Percentiles rank a stretch among this genome's conserved stretches.
phyloP scores from a whole-genome alignment of 768 basidiomycete genomes.

The Tylopilus subfusipes region DNA sequence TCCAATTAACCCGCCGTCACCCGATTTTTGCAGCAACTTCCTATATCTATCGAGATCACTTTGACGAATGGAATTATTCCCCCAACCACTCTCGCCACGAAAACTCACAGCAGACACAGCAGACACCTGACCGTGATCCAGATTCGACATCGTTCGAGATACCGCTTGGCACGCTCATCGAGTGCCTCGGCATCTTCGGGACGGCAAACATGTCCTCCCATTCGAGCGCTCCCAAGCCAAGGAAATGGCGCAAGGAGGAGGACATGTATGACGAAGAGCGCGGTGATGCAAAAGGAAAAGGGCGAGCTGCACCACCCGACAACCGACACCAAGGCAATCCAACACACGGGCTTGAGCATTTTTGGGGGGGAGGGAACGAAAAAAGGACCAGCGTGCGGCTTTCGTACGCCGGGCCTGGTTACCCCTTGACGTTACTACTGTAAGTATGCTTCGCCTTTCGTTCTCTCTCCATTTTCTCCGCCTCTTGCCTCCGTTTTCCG shows the following conservation, averaged over 20 bases:
- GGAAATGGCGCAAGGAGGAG: slow-evolving; percentile 46
- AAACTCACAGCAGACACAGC: slow-evolving; percentile 19
- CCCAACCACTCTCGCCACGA: slow-evolving; percentile 36
- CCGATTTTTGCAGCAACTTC: slow-evolving; percentile 60
- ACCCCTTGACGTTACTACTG: slow-evolving; percentile 78
- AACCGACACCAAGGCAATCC: slow-evolving; percentile 19
- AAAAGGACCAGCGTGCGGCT: slow-evolving; percentile 84
- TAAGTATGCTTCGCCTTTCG: slow-evolving; percentile 37
- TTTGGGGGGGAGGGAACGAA: slow-evolving; percentile 47
- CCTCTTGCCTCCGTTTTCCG: neutral
- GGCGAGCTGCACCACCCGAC: neutral
- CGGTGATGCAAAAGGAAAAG: slow-evolving; percentile 35
- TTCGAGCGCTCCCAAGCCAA: slow-evolving; percentile 37
- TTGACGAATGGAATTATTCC: slow-evolving; percentile 73
- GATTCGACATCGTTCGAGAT: slow-evolving; percentile 65
- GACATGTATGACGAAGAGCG: slow-evolving; percentile 43
- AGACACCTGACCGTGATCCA: slow-evolving; percentile 11
- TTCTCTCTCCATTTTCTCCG: neutral
- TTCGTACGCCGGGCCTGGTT: slow-evolving; percentile 73
- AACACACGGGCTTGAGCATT: slow-evolving; percentile 50
- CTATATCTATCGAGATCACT: slow-evolving; percentile 73
- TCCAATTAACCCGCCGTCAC: neutral
- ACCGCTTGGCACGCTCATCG: slow-evolving; percentile 77
- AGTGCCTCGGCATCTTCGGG: slow-evolving; percentile 92
- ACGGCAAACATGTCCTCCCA: slow-evolving; percentile 49